A percentile compares a stretch with the other conserved stretches of the same genome.
Evolutionary conservation across 495 filamentous ascomycete genomes (phyloP).

Genomic region (Annulohypoxylon maeteangense): DNA sequence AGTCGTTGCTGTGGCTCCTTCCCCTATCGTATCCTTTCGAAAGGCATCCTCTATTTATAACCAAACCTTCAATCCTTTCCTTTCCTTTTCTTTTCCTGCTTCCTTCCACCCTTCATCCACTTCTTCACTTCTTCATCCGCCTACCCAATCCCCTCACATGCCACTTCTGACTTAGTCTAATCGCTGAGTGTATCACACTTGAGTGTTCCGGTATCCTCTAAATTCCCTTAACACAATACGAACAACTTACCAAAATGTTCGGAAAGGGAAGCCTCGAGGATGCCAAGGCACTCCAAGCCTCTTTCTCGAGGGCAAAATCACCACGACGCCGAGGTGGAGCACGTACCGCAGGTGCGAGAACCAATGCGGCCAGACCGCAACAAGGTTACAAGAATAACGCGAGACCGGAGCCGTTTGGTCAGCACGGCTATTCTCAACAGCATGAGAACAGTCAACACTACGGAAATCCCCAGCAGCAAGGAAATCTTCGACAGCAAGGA

Average conservation of each 20-base stretch:
- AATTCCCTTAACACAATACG: background rate
- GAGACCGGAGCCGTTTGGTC: background rate
- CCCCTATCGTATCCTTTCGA: background rate
- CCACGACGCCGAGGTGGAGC: background rate
- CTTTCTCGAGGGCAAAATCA: conserved; percentile 13
- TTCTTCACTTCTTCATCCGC: background rate
- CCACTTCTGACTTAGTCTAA: background rate
- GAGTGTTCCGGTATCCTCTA: background rate
- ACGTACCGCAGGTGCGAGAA: background rate
- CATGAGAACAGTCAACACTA: no score
- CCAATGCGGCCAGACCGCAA: background rate
- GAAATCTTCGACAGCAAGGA: background rate
- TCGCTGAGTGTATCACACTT: background rate
- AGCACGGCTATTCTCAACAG: background rate
- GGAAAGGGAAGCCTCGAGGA: conserved; percentile 25
- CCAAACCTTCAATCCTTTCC: background rate
- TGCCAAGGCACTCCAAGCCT: conserved; percentile 16
- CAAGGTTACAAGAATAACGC: background rate
- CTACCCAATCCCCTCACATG: background rate
- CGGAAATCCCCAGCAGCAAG: background rate
- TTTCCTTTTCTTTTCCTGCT: background rate
- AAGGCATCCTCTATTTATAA: background rate
- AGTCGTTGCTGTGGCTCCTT: background rate
- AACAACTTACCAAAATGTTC: conserved; percentile 8
- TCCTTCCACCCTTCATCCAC: background rate